Base-by-base conservation (phyloP, 1,139 yeast genomes). In the Suhomyces kunorum region DNA sequence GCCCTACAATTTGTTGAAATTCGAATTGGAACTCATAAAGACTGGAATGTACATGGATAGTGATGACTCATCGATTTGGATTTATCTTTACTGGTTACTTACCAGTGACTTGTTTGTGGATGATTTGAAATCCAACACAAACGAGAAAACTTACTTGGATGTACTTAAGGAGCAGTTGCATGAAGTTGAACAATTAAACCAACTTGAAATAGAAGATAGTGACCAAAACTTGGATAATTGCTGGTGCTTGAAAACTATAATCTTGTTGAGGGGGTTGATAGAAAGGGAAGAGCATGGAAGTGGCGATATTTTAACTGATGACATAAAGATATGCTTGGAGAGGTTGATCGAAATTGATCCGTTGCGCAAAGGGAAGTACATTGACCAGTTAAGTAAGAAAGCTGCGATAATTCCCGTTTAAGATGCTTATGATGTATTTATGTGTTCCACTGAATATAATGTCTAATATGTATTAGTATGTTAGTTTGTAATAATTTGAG, bases 31-130 rank as follows among this genome's bases (percentile, higher is more conserved):
- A 9, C 74, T 86, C 49, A 72, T 88, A 34, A 83, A 83, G 43
- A 85, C 88, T 20, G 98, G 98, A 0, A 79, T 89, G 65, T 88
- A 82, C 56, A 88, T 95, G 51, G 98, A 92, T 58, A 90, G 95
- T 0, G 95, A 87, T 34, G 98, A 92, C 57, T 92, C 94, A 36
- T 86, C 96, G 0, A 83, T 88, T 1, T 92, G 98, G 98, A 74
- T 85, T 4, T 92, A 90, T 59, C 73, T 87, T 43, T 76, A 82
- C 38, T 92, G 98, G 98, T 66, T 92, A 15, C 61, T 89, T 9
- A 76, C 82, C 5, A 77, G 77, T 27, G 70, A 73, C 2, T 65
- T 79, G 15, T 74, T 81, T 39, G 66, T 72, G 1, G 31, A 47
- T 9, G 53, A 67, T 8, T 54, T 60, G 29, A 47, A 49, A 9